A percentile compares a stretch with the other conserved stretches of the same genome.
Evolutionary conservation across 73 alveolate species (phyloP).

Genomic region (Paramecium octaurelia): DNA sequence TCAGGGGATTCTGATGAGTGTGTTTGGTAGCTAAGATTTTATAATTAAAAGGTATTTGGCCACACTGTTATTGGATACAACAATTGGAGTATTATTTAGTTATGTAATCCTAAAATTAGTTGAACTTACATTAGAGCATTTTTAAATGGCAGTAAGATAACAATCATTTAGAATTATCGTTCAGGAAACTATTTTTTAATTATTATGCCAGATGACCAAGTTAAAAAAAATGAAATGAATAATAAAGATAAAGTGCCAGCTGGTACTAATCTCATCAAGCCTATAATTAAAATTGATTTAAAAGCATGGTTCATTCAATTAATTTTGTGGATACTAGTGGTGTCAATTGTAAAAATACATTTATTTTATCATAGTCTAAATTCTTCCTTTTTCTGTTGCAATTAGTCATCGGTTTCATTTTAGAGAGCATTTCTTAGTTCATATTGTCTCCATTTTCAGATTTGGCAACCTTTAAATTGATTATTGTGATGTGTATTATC

Average conservation of each 20-base stretch:
- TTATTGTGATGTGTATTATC: conserved; percentile 68
- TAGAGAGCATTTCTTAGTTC: neutral
- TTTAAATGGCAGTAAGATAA: neutral
- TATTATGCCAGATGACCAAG: conserved; percentile 40
- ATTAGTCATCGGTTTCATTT: neutral
- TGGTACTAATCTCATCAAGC: neutral
- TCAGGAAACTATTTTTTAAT: conserved; percentile 31
- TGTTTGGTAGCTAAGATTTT: conserved; percentile 14
- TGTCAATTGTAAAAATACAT: neutral
- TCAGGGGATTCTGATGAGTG: conserved; percentile 69
- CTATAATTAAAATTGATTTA: conserved; percentile 17
- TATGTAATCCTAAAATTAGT: neutral
- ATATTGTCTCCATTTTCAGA: conserved; percentile 43
- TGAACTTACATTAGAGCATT: neutral
- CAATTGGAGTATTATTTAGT: conserved; percentile 32
- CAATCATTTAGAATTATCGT: neutral
- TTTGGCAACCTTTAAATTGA: conserved; percentile 59
- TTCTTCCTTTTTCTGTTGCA: neutral
- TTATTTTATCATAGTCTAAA: neutral
- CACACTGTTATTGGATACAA: conserved; percentile 70
- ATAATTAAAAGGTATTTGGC: conserved; percentile 64
- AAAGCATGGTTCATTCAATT: conserved; percentile 8
- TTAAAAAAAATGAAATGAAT: conserved; percentile 22
- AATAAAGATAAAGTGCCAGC: conserved; percentile 11
- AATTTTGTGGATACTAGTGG: conserved; percentile 14